These are phyloP conservation scores for Fusarium napiforme DNA, from an alignment of 2,329 filamentous ascomycete genomes.

Conservation along the genomic window DNA sequence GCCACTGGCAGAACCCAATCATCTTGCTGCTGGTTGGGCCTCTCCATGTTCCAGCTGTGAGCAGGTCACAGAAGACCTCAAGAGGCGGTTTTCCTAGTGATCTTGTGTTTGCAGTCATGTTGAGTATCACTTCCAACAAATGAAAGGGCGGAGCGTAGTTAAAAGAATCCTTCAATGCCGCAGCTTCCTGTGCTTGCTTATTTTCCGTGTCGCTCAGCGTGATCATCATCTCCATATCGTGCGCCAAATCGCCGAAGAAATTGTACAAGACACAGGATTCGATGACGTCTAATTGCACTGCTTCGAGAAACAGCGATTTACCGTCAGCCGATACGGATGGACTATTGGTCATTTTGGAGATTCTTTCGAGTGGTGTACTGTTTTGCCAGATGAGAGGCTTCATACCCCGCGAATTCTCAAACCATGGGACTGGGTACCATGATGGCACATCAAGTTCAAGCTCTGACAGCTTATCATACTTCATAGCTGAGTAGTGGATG, in stretches of 20 bases:
- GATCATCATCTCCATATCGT: neutral
- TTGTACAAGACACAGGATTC: neutral
- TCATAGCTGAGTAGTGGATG: neutral
- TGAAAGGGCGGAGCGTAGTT: neutral
- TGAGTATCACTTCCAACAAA: neutral
- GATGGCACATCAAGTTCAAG: neutral
- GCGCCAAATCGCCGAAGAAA: neutral
- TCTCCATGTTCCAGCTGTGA: neutral
- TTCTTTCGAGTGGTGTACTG: accelerated
- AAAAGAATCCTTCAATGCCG: neutral
- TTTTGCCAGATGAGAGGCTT: neutral
- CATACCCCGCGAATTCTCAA: neutral
- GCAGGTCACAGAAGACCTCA: neutral
- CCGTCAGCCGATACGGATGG: neutral
- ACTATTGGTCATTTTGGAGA: neutral
- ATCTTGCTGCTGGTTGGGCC: neutral
- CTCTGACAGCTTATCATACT: neutral
- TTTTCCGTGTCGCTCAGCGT: neutral
- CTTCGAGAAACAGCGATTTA: neutral
- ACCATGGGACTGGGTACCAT: neutral
- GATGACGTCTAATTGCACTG: neutral
- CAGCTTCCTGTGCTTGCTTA: neutral
- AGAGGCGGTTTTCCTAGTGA: neutral
- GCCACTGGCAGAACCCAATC: neutral
- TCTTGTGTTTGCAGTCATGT: neutral